phyloP scores from a whole-genome alignment of 805 yeast species.

The Candida railenensis region DNA sequence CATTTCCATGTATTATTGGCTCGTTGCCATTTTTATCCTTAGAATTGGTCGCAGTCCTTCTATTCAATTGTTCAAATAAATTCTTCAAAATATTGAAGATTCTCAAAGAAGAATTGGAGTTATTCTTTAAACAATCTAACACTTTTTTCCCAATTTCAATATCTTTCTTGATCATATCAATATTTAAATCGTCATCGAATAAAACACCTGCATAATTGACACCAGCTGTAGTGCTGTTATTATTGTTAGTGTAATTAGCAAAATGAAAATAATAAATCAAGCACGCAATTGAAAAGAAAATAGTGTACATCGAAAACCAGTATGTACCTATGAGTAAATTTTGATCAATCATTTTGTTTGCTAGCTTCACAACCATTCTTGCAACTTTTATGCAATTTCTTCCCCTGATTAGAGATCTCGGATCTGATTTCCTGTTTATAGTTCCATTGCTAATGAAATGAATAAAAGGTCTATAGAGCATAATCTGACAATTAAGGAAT shows the following conservation, averaged over 20 bases:
- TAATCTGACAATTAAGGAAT: constrained; percentile 73
- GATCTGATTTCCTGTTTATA: constrained; percentile 38
- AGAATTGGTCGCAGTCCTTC: constrained; percentile 58
- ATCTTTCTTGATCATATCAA: constrained; percentile 66
- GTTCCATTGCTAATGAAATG: constrained; percentile 69
- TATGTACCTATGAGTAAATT: constrained; percentile 78
- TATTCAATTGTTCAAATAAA: constrained; percentile 75
- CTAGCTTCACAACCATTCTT: constrained; percentile 73
- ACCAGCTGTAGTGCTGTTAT: constrained; percentile 10
- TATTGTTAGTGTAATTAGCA: constrained; percentile 32
- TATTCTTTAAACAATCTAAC: constrained; percentile 66
- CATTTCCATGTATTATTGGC: not conserved
- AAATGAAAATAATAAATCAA: constrained; percentile 75
- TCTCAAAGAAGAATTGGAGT: constrained; percentile 74
- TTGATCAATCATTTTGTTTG: constrained; percentile 75
- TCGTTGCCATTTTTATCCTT: constrained; percentile 9
- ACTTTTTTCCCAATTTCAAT: constrained; percentile 82
- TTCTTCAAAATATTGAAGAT: constrained; percentile 78
- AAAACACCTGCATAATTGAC: constrained; percentile 44
- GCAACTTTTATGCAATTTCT: constrained; percentile 84
- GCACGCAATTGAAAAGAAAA: constrained; percentile 86
- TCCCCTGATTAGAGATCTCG: constrained; percentile 69
- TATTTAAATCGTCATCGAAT: constrained; percentile 45
- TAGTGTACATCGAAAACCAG: constrained; percentile 89
- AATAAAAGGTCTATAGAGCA: constrained; percentile 83